Evolutionary conservation across 1,139 yeast species (phyloP).

Genomic region (Protomyces macrosporus): DNA sequence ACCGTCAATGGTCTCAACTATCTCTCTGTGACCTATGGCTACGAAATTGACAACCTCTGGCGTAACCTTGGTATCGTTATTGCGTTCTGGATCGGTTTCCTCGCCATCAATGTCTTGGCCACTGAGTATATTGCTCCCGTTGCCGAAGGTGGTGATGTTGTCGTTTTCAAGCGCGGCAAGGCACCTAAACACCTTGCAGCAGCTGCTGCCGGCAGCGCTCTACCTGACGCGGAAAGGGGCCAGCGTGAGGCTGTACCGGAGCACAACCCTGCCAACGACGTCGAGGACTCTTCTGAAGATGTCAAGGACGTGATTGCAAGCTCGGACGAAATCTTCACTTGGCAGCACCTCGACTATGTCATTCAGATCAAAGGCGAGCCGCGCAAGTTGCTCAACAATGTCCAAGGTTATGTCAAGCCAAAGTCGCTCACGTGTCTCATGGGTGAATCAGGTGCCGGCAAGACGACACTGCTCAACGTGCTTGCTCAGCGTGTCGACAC

Average conservation of each 20-base stretch:
- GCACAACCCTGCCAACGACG: not conserved
- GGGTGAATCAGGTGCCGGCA: constrained; percentile 91
- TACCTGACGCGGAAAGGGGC: constrained; percentile 28
- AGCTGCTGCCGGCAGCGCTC: constrained; percentile 36
- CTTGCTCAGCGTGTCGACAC: constrained; percentile 70
- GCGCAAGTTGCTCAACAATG: constrained; percentile 48
- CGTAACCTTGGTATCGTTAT: constrained; percentile 71
- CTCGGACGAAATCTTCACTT: constrained; percentile 41
- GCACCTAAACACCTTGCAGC: constrained; percentile 38
- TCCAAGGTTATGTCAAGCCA: constrained; percentile 68
- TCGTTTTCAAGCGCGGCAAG: constrained; percentile 52
- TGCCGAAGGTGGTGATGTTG: constrained; percentile 75
- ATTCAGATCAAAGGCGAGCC: constrained; percentile 45
- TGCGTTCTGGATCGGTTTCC: constrained; percentile 54
- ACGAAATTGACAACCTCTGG: constrained; percentile 64
- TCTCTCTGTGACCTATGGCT: constrained; percentile 46
- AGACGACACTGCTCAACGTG: constrained; percentile 69
- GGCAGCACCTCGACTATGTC: constrained; percentile 47
- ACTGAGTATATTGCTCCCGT: constrained; percentile 69
- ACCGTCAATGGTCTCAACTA: constrained; percentile 57
- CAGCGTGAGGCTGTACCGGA: constrained; percentile 12
- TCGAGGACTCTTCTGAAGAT: constrained; percentile 14
- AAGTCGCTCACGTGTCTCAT: constrained; percentile 70
- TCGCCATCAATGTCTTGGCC: constrained; percentile 51
- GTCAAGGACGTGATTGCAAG: constrained; percentile 11